Evolutionary conservation across 2,329 filamentous ascomycete genomes (phyloP).

Genomic region (Penicillium griseofulvum): DNA sequence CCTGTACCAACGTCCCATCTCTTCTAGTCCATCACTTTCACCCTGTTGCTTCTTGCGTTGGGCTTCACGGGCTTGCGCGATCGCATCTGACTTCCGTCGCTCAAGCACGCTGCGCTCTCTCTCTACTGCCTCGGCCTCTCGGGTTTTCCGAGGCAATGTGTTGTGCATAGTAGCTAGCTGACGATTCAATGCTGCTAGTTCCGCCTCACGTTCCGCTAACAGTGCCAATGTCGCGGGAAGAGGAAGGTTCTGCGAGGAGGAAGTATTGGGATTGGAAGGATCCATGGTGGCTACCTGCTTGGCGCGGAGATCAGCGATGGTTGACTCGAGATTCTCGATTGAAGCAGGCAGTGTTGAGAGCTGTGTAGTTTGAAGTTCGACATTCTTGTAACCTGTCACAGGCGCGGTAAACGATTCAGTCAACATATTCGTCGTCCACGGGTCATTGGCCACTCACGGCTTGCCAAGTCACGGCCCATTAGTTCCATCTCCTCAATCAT

Average conservation of each 20-base stretch:
- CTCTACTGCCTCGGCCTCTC: constrained; percentile 47
- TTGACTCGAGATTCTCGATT: constrained; percentile 52
- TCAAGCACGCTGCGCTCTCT: constrained; percentile 43
- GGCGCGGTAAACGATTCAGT: neutral
- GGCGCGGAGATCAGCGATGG: constrained; percentile 52
- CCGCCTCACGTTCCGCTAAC: constrained; percentile 40
- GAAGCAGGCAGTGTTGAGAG: constrained; percentile 52
- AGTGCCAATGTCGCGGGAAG: constrained; percentile 42
- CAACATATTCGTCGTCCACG: neutral
- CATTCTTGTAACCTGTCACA: constrained; percentile 51
- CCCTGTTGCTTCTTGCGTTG: constrained; percentile 45
- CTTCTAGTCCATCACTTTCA: constrained; percentile 47
- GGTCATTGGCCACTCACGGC: constrained; percentile 36
- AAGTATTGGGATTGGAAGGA: constrained; percentile 41
- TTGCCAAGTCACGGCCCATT: constrained; percentile 64
- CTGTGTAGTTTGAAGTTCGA: constrained; percentile 53
- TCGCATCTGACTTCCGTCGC: constrained; percentile 46
- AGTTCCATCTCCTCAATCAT: constrained; percentile 73
- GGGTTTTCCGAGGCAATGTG: constrained; percentile 43
- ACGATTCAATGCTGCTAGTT: constrained; percentile 42
- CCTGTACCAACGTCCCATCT: constrained; percentile 48
- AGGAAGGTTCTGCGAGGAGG: constrained; percentile 40
- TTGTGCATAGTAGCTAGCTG: constrained; percentile 46
- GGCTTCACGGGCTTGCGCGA: constrained; percentile 48
- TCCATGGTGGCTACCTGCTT: constrained; percentile 62